Evolutionary conservation across 2,329 filamentous ascomycete genomes (phyloP), one percentile per base, ranked within the genome.

Genomic region (Metarhizium album): DNA sequence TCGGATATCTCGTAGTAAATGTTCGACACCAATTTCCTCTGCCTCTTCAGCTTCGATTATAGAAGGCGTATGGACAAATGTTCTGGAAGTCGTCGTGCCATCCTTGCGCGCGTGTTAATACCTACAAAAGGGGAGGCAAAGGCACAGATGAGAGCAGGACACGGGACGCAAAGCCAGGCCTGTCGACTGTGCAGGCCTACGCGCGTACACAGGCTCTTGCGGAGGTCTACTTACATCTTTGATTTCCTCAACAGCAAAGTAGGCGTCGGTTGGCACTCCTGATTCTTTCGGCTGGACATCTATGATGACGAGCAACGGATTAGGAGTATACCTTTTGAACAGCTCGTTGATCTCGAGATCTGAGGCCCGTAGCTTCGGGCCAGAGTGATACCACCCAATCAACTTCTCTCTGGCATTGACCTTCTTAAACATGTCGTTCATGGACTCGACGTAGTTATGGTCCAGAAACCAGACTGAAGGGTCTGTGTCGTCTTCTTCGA

Each of bases 361-460:
- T 45, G 93, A 96, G 51, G 90, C 91, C 66, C 93, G 84, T 64
- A 98, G 78, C 78, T 97, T 98, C 38, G 93, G 93, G 42, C 93
- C 93, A 20, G 93, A 95, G 73, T 98, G 93, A 71, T 98, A 98
- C 93, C 93, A 98, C 65, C 93, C 93, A 78, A 98, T 94, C 68
- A 98, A 80, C 82, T 97, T 97, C 75, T 98, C 93, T 57, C 88
- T 79, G 54, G 93, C 93, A 74, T 98, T 98, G 78, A 98, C 90
- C 75, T 97, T 97, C 78, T 98, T 98, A 80, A 98, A 98, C 93
- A 98, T 98, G 71, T 97, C 93, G 74, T 93, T 95, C 93, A 98
- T 98, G 61, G 86, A 88, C 72, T 98, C 93, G 70, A 98, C 87
- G 65, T 96, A 98, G 79, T 97, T 97, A 79, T 98, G 93, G 69